Percentiles rank a stretch among this genome's conserved stretches.
phyloP scores from a whole-genome alignment of 768 basidiomycete species.

The Leccinum incarnatum region DNA sequence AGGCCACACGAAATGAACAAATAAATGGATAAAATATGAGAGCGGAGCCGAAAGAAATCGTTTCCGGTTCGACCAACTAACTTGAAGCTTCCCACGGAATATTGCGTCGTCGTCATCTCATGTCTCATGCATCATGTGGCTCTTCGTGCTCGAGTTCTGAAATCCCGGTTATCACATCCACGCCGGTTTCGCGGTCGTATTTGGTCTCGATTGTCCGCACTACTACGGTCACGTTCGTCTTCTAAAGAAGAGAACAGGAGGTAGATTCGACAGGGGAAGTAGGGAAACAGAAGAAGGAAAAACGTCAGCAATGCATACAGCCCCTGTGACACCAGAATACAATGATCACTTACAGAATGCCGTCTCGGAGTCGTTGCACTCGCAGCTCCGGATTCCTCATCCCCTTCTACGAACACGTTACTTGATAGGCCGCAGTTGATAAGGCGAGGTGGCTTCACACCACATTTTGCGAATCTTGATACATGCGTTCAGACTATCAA shows the following conservation, averaged over 20 bases:
- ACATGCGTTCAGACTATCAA: slow-evolving; percentile 21
- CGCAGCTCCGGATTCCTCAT: neutral
- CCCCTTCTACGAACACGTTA: neutral
- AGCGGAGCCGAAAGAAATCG: too few relatives aligned
- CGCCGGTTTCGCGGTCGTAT: slow-evolving; percentile 2
- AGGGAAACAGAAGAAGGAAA: neutral
- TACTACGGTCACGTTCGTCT: slow-evolving; percentile 21
- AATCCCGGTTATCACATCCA: neutral
- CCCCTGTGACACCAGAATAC: neutral
- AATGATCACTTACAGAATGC: slow-evolving; percentile 2
- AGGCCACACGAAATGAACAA: too few relatives aligned
- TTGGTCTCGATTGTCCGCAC: slow-evolving; percentile 14
- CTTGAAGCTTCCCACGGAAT: too few relatives aligned
- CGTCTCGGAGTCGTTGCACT: neutral
- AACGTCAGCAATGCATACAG: neutral
- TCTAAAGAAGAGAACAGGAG: neutral
- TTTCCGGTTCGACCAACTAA: too few relatives aligned
- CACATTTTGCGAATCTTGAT: slow-evolving; percentile 2
- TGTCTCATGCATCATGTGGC: too few relatives aligned
- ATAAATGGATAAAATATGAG: too few relatives aligned
- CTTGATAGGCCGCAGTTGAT: slow-evolving; percentile 1
- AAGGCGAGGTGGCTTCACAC: neutral
- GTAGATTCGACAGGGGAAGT: too few relatives aligned
- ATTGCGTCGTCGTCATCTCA: neutral
- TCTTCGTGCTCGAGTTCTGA: neutral